A percentile compares a stretch with the other conserved stretches of the same genome.
These are phyloP conservation scores for Mycena metata DNA, from an alignment of 768 basidiomycete species.

Conservation along the genomic window DNA sequence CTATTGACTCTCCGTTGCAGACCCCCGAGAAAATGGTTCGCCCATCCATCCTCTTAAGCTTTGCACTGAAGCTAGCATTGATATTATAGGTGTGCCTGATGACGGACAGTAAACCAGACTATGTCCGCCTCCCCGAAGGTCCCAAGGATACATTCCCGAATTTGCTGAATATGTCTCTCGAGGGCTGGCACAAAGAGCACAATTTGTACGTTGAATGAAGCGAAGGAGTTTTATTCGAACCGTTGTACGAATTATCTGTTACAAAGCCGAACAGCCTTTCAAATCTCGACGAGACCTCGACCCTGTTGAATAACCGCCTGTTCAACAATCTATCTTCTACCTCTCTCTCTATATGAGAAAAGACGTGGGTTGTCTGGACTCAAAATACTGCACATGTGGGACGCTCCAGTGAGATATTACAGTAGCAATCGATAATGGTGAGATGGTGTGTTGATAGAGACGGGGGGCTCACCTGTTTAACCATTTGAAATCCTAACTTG, in stretches of 20 bases:
- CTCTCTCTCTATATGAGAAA: too few relatives aligned
- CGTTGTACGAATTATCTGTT: neutral
- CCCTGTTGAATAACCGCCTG: too few relatives aligned
- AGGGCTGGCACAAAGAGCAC: slow-evolving; percentile 70
- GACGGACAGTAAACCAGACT: slow-evolving; percentile 65
- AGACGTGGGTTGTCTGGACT: too few relatives aligned
- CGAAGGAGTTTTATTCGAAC: neutral
- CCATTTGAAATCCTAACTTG: too few relatives aligned
- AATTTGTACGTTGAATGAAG: slow-evolving; percentile 17
- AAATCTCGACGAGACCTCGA: too few relatives aligned
- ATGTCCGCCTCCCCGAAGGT: slow-evolving; percentile 75
- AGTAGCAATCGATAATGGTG: too few relatives aligned
- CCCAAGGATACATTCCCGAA: slow-evolving; percentile 59
- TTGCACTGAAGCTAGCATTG: too few relatives aligned
- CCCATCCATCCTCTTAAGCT: slow-evolving; percentile 1
- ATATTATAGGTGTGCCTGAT: slow-evolving; percentile 61
- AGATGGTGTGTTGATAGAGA: too few relatives aligned
- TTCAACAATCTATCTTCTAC: too few relatives aligned
- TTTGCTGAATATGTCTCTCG: slow-evolving; percentile 63
- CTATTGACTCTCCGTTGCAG: slow-evolving; percentile 71
- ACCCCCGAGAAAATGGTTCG: slow-evolving; percentile 63
- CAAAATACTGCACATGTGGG: too few relatives aligned
- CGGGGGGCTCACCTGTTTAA: too few relatives aligned
- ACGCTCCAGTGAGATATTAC: too few relatives aligned
- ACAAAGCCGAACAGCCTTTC: neutral